Conservation (phyloP, 2,329 filamentous ascomycete genomes). For the Didymella sp. region DNA sequence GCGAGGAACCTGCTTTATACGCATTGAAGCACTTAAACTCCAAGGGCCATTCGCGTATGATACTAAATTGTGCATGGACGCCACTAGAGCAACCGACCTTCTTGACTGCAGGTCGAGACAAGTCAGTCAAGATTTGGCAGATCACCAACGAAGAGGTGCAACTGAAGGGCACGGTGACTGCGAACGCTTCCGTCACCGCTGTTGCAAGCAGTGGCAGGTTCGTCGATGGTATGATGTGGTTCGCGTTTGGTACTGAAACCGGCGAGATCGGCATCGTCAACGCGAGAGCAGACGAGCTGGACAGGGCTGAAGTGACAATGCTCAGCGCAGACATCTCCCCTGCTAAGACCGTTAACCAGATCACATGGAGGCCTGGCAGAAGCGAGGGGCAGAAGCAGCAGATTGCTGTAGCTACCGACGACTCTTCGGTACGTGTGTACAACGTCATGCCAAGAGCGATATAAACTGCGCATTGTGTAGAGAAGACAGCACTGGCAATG, state of each 20-base stretch:
- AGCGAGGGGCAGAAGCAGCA: constrained; percentile 26
- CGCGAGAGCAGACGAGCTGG: constrained; percentile 14
- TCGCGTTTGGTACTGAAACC: constrained; percentile 46
- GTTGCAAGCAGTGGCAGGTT: constrained; percentile 29
- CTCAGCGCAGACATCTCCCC: constrained; percentile 28
- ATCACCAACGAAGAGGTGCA: constrained; percentile 33
- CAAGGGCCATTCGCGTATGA: constrained; percentile 92
- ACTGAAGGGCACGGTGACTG: constrained; percentile 34
- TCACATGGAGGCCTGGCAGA: constrained; percentile 42
- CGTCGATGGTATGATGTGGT: constrained; percentile 9
- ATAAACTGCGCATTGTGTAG: neutral
- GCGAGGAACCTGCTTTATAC: constrained; percentile 57
- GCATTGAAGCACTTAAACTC: constrained; percentile 69
- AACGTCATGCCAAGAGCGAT: constrained; percentile 18
- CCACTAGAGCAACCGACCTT: constrained; percentile 61
- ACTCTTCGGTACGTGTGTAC: constrained; percentile 50
- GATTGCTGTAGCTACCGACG: constrained; percentile 53
- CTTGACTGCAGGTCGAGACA: constrained; percentile 89
- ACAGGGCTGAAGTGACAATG: constrained; percentile 24
- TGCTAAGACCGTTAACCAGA: constrained; percentile 41
- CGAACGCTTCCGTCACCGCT: constrained; percentile 40
- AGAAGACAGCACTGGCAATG: too few species aligned
- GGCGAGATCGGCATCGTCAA: constrained; percentile 36
- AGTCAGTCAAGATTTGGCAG: constrained; percentile 71
- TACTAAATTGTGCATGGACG: constrained; percentile 86